Conservation (phyloP, 2,329 filamentous ascomycete species). For the Dactylonectria macrodidyma region DNA sequence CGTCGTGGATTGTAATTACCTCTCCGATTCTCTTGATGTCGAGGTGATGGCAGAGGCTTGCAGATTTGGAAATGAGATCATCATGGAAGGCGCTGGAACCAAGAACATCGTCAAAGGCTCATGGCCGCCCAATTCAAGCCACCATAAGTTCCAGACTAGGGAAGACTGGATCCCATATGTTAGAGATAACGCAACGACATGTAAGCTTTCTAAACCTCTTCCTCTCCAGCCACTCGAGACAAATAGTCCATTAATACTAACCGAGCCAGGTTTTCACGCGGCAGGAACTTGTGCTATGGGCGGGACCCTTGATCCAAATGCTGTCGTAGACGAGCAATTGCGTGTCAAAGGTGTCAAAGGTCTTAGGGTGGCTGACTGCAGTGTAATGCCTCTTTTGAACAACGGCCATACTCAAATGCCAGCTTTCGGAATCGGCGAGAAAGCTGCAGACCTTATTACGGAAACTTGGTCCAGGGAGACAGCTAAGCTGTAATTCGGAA, state of each 20-base stretch:
- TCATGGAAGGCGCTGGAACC: constrained; percentile 70
- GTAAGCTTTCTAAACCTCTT: constrained; percentile 53
- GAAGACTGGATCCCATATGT: constrained; percentile 70
- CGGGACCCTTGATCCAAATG: constrained; percentile 61
- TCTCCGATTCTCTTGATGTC: constrained; percentile 70
- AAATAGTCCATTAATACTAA: not conserved
- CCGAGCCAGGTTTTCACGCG: constrained; percentile 36
- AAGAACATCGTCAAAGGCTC: constrained; percentile 72
- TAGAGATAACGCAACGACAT: constrained; percentile 71
- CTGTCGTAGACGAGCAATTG: constrained; percentile 68
- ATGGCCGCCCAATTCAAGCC: constrained; percentile 67
- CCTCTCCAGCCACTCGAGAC: not conserved
- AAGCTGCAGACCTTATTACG: constrained; percentile 64
- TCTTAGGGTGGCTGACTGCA: constrained; percentile 67
- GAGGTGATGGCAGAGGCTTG: constrained; percentile 73
- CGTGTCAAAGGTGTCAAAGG: constrained; percentile 65
- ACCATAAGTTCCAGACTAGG: constrained; percentile 66
- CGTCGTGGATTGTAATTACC: constrained; percentile 70
- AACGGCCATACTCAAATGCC: constrained; percentile 69
- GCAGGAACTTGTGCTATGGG: constrained; percentile 53
- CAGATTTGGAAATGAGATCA: constrained; percentile 71
- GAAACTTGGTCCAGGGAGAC: constrained; percentile 42
- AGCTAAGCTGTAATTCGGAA: not conserved
- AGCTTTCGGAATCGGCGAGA: constrained; percentile 70
- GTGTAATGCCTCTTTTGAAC: constrained; percentile 66